A percentile compares a stretch with the other conserved stretches of the same genome.
These are phyloP conservation scores for Naegleria fowleri DNA, from an alignment of 208 protist genomes.

Conservation along the genomic window DNA sequence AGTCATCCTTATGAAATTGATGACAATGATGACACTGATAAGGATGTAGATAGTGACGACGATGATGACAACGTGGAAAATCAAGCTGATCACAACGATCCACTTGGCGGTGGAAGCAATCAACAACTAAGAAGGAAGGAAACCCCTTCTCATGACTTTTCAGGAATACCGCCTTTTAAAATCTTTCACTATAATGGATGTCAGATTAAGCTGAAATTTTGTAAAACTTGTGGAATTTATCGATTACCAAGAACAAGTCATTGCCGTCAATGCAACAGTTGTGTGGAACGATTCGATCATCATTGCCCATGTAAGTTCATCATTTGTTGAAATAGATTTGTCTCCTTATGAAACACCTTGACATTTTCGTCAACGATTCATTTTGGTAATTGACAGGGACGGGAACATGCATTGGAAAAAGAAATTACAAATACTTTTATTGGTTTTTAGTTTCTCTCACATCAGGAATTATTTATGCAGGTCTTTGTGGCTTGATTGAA, in stretches of 20 bases:
- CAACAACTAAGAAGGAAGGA: background rate
- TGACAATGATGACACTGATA: background rate
- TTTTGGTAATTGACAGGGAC: constrained; percentile 28
- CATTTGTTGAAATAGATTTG: too few relatives aligned
- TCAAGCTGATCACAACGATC: background rate
- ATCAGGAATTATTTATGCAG: constrained; percentile 17
- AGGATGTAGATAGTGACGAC: background rate
- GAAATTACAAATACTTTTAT: constrained; percentile 45
- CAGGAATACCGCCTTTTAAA: background rate
- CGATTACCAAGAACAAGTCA: constrained; percentile 41
- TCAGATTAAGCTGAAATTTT: constrained; percentile 43
- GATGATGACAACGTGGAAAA: background rate
- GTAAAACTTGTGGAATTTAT: constrained; percentile 40
- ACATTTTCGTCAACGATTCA: too few relatives aligned
- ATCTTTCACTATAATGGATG: background rate
- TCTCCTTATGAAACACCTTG: too few relatives aligned
- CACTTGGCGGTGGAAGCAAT: background rate
- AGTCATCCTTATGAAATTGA: background rate
- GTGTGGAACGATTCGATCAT: constrained; percentile 45
- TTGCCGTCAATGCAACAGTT: constrained; percentile 43
- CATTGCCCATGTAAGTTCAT: constrained; percentile 40
- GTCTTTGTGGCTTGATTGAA: background rate
- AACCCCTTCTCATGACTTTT: background rate
- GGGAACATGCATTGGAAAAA: constrained; percentile 41
- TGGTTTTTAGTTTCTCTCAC: constrained; percentile 26